Evolutionary conservation across 1,284 basidiomycete genomes (phyloP).

Genomic region (Pascua sp.): DNA sequence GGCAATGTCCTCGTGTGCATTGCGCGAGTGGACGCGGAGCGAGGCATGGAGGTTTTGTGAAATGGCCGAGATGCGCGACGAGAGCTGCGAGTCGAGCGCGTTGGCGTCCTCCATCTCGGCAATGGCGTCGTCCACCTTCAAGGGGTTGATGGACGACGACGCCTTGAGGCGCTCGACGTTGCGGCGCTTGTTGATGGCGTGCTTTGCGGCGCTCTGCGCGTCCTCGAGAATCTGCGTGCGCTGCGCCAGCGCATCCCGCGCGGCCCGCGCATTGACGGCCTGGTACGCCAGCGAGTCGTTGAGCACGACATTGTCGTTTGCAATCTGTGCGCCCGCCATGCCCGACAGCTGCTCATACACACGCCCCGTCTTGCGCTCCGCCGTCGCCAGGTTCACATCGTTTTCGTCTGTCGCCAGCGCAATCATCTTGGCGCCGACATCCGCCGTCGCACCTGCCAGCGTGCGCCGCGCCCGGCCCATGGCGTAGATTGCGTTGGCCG

Average conservation of each 20-base stretch:
- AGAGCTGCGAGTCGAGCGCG: constrained; percentile 76
- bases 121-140: constrained; percentile 85
- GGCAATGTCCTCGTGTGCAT: constrained; percentile 83
- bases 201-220: constrained; percentile 83
- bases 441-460: constrained; percentile 68
- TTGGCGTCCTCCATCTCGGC: constrained; percentile 92
- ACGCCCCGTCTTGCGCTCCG: constrained; percentile 75
- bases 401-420: constrained; percentile 83
- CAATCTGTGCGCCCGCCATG: constrained; percentile 73
- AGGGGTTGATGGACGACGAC: constrained; percentile 76
- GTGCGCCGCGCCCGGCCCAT: constrained; percentile 73
- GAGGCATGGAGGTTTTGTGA: constrained; percentile 84
- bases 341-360: constrained; percentile 79
- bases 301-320: constrained; percentile 85
- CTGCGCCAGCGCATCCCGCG: constrained; percentile 76
- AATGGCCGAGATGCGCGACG: constrained; percentile 77
- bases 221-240: constrained; percentile 85
- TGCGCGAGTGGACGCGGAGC: constrained; percentile 72
- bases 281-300: constrained; percentile 91
- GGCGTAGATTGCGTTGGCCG: constrained; percentile 79
- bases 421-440: constrained; percentile 83
- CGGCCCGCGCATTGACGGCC: constrained; percentile 86
- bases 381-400: constrained; percentile 72
- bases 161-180: constrained; percentile 86
- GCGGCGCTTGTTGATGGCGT: constrained; percentile 82